phyloP scores from a whole-genome alignment of 208 protist genomes.

The Jaenimonas drosophilae region DNA sequence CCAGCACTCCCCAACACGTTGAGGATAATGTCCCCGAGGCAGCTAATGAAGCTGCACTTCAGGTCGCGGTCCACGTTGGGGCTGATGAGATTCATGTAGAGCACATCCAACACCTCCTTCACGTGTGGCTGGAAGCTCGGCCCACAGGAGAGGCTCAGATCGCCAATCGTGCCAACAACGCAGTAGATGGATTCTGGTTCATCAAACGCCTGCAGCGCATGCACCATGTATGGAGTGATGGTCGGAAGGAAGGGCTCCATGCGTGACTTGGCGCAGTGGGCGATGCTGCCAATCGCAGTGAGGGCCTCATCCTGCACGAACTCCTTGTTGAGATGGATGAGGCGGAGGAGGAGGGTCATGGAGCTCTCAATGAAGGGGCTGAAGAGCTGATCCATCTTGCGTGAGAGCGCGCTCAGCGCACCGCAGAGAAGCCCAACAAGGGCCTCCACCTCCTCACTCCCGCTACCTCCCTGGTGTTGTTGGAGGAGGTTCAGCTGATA shows the following conservation, averaged over 20 bases:
- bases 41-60: constrained; percentile 92
- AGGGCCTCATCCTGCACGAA: constrained; percentile 92
- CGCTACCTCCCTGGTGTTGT: constrained; percentile 8
- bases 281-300: constrained; percentile 88
- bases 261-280: constrained; percentile 59
- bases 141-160: constrained; percentile 87
- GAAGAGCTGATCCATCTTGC: constrained; percentile 54
- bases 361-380: constrained; percentile 24
- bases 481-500: constrained; percentile 20
- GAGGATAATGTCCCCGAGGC: constrained; percentile 94
- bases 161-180: constrained; percentile 90
- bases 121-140: constrained; percentile 59
- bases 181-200: constrained; percentile 71
- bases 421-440: constrained; percentile 86
- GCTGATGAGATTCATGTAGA: constrained; percentile 73
- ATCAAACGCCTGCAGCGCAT: constrained; percentile 62
- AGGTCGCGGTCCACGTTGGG: constrained; percentile 78
- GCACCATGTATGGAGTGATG: constrained; percentile 81
- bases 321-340: constrained; percentile 41
- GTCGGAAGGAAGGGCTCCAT: constrained; percentile 77
- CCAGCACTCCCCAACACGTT: constrained; percentile 72
- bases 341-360: constrained; percentile 47
- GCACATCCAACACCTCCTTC: constrained; percentile 64
- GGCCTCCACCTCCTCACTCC: constrained; percentile 31
- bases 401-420: constrained; percentile 56